Base-by-base conservation (phyloP, 2,329 filamentous ascomycete genomes). In the Tolypocladium pustulatum region DNA sequence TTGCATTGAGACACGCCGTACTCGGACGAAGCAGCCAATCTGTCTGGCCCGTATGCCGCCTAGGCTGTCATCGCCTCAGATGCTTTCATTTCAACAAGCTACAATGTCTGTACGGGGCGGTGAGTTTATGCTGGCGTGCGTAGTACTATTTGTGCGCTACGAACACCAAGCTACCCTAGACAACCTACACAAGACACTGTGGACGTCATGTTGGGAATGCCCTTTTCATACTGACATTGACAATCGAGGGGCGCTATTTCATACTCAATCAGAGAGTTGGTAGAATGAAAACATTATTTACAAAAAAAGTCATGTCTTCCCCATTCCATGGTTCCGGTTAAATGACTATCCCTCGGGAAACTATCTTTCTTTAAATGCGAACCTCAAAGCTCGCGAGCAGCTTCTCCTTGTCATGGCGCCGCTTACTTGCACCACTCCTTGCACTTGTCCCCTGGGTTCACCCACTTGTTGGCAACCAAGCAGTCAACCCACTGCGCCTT, bases 401-500 rank as follows among this genome's bases (percentile, higher is more conserved):
- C 43, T 30, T 49, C 46, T n/a, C 43, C 25, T 51, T 2, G 6
- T 32, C 32, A 17, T 20, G 22, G 2, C 57, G 56, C 63, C 67
- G 41, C 64, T 41, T 62, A 70, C 60, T 41, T 32, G 41, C 71
- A 71, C 61, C 67, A 79, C 53, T 60, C 69, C 41, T 62, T 64
- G 67, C 79, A 82, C 64, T 78, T 75, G 38, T 69, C 66, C 9
- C 61, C 62, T 5, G 68, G 71, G 46, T 69, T 69, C 36, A 76
- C 69, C 15, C 68, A 63, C 60, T 64, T 67, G 68, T 83, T 82
- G 34, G 70, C 67, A 17, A 41, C 54, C 60, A 80, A 64, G 61
- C 80, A 83, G 65, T 81, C 79, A 4, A 62, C 62, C 64, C 79
- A 79, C 72, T 83, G 81, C 25, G 71, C 69, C 59, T 72, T 68